Conservation (phyloP, 2,329 filamentous ascomycete species). For the Diplodia seriata region DNA sequence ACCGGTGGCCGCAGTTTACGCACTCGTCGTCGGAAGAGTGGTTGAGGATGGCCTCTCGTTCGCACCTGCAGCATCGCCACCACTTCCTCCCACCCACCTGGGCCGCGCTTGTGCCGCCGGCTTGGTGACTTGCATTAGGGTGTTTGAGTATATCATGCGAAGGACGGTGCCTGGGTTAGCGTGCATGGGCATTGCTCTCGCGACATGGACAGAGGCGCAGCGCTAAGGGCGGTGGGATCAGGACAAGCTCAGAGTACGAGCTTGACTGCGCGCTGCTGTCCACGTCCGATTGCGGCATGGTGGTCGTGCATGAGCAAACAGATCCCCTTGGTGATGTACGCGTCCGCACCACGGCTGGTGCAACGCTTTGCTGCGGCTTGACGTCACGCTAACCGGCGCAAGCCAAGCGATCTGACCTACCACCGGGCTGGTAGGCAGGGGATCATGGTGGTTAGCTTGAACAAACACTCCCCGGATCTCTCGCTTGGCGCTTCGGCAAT, state of each 20-base stretch:
- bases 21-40: conserved; percentile 18
- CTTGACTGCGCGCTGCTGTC: background rate
- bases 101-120: background rate
- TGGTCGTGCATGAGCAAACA: background rate
- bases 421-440: conserved; percentile 6
- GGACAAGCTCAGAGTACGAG: background rate
- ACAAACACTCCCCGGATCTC: background rate
- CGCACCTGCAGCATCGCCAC: conserved; percentile 22
- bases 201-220: background rate
- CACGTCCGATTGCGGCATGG: background rate
- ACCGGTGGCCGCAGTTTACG: background rate
- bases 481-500: conserved; percentile 19
- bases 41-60: background rate
- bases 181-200: background rate
- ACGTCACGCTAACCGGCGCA: conserved; percentile 10
- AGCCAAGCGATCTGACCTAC: conserved; percentile 8
- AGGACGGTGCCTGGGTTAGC: conserved; percentile 1
- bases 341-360: background rate
- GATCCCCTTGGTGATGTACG: background rate
- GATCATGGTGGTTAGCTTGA: conserved; percentile 6
- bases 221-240: background rate
- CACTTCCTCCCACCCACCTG: background rate
- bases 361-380: background rate
- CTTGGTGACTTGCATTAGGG: conserved; percentile 12
- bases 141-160: conserved; percentile 1